phyloP scores from a whole-genome alignment of 2,329 filamentous ascomycete species.

The Fusarium sp. region DNA sequence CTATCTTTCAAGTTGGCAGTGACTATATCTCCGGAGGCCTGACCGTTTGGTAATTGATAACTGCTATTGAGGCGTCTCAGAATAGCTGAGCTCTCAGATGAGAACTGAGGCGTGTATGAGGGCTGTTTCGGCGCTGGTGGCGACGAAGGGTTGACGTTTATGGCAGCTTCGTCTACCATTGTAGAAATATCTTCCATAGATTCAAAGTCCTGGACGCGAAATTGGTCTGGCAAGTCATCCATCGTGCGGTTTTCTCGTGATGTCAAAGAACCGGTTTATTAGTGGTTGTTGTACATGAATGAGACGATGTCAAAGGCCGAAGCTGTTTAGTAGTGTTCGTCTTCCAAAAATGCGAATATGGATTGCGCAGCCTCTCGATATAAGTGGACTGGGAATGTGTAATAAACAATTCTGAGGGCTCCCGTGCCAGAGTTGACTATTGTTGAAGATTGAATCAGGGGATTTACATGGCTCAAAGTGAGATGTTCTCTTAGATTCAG shows the following conservation, averaged over 20 bases:
- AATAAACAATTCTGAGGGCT: background rate
- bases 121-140: conserved; percentile 5
- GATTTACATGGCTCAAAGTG: conserved; percentile 33
- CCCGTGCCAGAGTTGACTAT: conserved; percentile 11
- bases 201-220: background rate
- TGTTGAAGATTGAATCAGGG: conserved; percentile 9
- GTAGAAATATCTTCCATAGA: background rate
- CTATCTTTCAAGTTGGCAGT: conserved; percentile 20
- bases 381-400: background rate
- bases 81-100: conserved; percentile 45
- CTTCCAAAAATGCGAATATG: background rate
- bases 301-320: background rate
- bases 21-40: background rate
- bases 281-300: conserved; percentile 14
- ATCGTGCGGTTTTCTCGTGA: conserved; percentile 10
- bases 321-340: background rate
- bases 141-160: background rate
- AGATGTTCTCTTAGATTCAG: conserved; percentile 17
- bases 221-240: conserved; percentile 2
- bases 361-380: background rate
- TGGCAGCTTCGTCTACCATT: background rate
- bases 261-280: background rate
- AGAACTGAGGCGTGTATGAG: conserved; percentile 51
- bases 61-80: conserved; percentile 45
- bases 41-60: conserved; percentile 3